Conservation (phyloP, 495 filamentous ascomycete genomes). For the Filosporella fistucella region DNA sequence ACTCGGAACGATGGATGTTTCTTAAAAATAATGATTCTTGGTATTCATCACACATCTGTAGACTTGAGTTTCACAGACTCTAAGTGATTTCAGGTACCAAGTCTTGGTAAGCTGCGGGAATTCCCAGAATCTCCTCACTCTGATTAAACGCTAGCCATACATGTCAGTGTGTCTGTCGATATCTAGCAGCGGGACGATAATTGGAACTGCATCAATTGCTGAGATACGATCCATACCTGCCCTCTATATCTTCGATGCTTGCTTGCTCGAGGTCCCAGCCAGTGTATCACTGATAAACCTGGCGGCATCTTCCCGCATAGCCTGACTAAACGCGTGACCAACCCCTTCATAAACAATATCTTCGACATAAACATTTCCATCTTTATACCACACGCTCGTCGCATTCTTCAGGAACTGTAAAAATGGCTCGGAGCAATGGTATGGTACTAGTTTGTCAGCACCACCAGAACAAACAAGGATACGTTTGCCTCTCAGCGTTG, state of each 20-base stretch:
- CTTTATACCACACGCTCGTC: constrained; percentile 50
- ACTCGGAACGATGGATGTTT: too few relatives aligned
- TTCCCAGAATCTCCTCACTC: too few relatives aligned
- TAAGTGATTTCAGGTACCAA: too few relatives aligned
- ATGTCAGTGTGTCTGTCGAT: too few relatives aligned
- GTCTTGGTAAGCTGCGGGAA: too few relatives aligned
- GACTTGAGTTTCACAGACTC: too few relatives aligned
- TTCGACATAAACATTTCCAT: constrained; percentile 56
- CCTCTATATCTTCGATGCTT: constrained; percentile 16
- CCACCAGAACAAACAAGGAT: constrained; percentile 75
- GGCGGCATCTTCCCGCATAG: constrained; percentile 70
- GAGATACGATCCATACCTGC: too few relatives aligned
- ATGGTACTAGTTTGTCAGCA: constrained; percentile 81
- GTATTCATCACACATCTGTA: too few relatives aligned
- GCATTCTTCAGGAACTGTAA: constrained; percentile 65
- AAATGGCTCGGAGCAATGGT: constrained; percentile 63
- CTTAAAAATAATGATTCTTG: too few relatives aligned
- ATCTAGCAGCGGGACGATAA: too few relatives aligned
- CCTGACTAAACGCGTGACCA: constrained; percentile 66
- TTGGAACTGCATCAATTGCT: too few relatives aligned
- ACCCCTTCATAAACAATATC: constrained; percentile 70
- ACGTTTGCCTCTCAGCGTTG: constrained; percentile 62
- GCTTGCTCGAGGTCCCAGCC: constrained; percentile 16
- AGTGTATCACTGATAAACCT: constrained; percentile 57
- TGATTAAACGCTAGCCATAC: too few relatives aligned